Percentiles rank a stretch among this genome's conserved stretches.
phyloP scores from a whole-genome alignment of 2,329 filamentous ascomycete genomes.

The Phoma sp. region DNA sequence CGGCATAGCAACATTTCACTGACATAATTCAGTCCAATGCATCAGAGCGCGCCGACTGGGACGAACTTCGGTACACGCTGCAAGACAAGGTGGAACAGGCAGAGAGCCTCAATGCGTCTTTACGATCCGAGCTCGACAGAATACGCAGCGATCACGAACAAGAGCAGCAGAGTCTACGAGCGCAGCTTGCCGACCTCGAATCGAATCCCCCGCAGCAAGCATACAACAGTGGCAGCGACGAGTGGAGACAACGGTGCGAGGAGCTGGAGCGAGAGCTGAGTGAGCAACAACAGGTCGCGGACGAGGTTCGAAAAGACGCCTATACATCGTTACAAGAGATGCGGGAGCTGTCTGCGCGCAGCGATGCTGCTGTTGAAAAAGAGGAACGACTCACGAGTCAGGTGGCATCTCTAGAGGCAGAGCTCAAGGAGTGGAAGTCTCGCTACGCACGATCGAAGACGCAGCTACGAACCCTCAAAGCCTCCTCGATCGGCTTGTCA shows the following conservation, averaged over 20 bases:
- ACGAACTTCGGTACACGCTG: conserved; percentile 68
- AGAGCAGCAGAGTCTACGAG: conserved; percentile 67
- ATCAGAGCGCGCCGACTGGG: conserved; percentile 74
- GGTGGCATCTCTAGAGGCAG: conserved; percentile 77
- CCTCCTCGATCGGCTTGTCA: conserved; percentile 77
- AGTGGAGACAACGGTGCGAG: conserved; percentile 49
- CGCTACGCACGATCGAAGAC: conserved; percentile 89
- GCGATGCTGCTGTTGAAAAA: conserved; percentile 77
- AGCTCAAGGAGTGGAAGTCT: conserved; percentile 88
- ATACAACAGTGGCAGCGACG: conserved; percentile 30
- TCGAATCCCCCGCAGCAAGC: conserved; percentile 31
- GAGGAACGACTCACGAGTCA: conserved; percentile 79
- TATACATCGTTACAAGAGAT: conserved; percentile 87
- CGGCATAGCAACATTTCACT: conserved; percentile 5
- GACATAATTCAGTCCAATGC: conserved; percentile 52
- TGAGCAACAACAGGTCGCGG: conserved; percentile 81
- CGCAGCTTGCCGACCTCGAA: conserved; percentile 64
- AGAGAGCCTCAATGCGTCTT: conserved; percentile 76
- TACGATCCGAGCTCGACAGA: conserved; percentile 79
- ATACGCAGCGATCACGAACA: conserved; percentile 71
- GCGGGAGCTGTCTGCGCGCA: conserved; percentile 82
- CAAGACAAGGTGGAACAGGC: conserved; percentile 78
- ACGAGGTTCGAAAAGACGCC: conserved; percentile 85
- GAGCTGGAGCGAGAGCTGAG: conserved; percentile 66
- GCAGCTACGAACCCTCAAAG: conserved; percentile 80